These are phyloP conservation scores for Luvunga scandens DNA, from an alignment of 345 rosid genomes.

Conservation along the genomic window DNA sequence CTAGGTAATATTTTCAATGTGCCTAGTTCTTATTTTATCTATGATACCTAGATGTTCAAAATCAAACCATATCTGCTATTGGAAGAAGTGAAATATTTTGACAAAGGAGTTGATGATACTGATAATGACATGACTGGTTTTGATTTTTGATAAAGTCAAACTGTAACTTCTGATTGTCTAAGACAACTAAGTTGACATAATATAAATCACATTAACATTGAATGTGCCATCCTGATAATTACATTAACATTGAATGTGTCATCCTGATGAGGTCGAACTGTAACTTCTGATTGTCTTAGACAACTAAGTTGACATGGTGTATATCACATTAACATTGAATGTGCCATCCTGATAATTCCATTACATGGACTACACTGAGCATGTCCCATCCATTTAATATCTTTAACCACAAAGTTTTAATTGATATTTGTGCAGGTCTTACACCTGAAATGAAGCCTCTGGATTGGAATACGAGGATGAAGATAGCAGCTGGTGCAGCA, in stretches of 20 bases:
- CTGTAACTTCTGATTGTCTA: neutral
- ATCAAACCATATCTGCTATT: neutral
- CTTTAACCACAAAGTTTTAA: neutral
- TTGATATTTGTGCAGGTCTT: constrained; percentile 32
- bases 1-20: constrained; percentile 36
- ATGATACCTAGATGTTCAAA: neutral
- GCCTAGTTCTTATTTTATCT: neutral
- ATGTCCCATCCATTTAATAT: neutral
- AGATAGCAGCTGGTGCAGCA: constrained; percentile 59
- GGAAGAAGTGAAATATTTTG: neutral
- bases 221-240: too few relatives aligned
- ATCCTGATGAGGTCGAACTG: too few relatives aligned
- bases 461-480: constrained; percentile 66
- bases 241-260: too few relatives aligned
- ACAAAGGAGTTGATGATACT: neutral
- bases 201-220: neutral
- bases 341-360: neutral
- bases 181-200: neutral
- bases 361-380: neutral
- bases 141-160: neutral
- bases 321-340: neutral
- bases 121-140: neutral
- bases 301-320: too few relatives aligned
- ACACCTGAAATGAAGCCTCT: constrained; percentile 33
- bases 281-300: too few relatives aligned